Percentiles rank a stretch among this genome's conserved stretches.
These are phyloP conservation scores for Globisporangium irregulare DNA, from an alignment of 352 stramenopile genomes.

Conservation along the genomic window DNA sequence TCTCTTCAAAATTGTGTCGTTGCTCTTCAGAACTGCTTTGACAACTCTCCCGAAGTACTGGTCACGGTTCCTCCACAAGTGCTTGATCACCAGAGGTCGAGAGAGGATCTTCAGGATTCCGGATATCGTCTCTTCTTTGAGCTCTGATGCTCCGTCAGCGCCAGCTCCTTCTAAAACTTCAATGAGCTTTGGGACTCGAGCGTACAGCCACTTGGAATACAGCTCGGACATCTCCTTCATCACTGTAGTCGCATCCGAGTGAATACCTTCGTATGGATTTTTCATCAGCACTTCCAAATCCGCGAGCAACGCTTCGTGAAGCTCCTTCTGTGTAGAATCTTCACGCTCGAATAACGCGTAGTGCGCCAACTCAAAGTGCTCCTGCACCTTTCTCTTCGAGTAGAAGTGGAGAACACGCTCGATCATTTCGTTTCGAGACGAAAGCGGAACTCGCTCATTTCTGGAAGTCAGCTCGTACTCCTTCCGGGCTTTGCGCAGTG, in stretches of 20 bases:
- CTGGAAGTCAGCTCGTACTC: conserved; percentile 10
- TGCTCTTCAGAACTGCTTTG: conserved; percentile 42
- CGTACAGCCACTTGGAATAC: conserved; percentile 55
- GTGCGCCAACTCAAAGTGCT: conserved; percentile 61
- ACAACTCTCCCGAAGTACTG: conserved; percentile 38
- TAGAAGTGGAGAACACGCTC: conserved; percentile 66
- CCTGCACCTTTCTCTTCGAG: conserved; percentile 48
- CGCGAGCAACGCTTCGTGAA: conserved; percentile 42
- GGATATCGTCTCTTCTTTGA: conserved; percentile 42
- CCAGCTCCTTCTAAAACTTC: conserved; percentile 37
- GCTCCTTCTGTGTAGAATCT: conserved; percentile 17
- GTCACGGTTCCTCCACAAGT: conserved; percentile 50
- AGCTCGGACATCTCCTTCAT: conserved; percentile 53
- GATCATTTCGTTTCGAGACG: conserved; percentile 69
- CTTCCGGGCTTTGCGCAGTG: conserved; percentile 29
- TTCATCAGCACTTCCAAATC: conserved; percentile 53
- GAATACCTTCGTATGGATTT: conserved; percentile 57
- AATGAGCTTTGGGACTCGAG: conserved; percentile 37
- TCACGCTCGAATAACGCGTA: conserved; percentile 28
- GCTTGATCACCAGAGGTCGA: conserved; percentile 30
- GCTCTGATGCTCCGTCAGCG: conserved; percentile 17
- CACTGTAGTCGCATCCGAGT: conserved; percentile 31
- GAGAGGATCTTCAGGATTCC: conserved; percentile 41
- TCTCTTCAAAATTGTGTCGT: conserved; percentile 44
- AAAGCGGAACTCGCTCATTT: conserved; percentile 29